Base-by-base conservation (phyloP, 179 eudicot species). In the Spergularia azorica region DNA sequence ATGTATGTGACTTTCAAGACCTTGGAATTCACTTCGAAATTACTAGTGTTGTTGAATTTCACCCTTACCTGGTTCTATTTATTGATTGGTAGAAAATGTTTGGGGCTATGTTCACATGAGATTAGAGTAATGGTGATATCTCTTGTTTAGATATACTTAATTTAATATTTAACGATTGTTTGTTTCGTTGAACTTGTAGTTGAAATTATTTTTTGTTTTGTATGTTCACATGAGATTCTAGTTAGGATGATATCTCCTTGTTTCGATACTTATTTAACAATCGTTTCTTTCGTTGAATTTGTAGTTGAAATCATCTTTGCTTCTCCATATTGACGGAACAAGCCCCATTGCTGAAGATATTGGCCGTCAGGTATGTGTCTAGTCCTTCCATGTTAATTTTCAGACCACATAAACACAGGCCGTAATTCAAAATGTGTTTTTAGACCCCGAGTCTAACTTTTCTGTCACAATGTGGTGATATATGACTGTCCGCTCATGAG, bases 291-390 rank as follows among this genome's bases (percentile, higher is more conserved):
- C 18, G 36, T 69, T 38, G 59, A 9, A 20, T 36, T 61, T 79
- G 77, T 61, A 86, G 89, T 79, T 84, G 82, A 86, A 86, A 74
- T 86, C 89, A 32, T 81, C 85, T 67, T 41, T 86, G 54, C 67
- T 86, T 63, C 82, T 86, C 67, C 89, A 86, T 58, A 72, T 86
- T 59, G 89, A 86, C 71, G 89, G 89, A 71, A 81, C 89, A 62
- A 84, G 85, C 58, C 82, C 87, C 32, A 74, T 84, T 68, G 87
- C 89, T 75, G 89, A 86, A 74, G 87, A 86, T 79, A 86, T 83
- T 73, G 89, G 89, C 14, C 87, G 87, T 67, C 89, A 86, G 89
- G 89, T 86, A 81, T 55, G 17, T 55, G 10, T 57, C 10, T 76
- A n/a, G 18, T 32, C 61, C 8, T 20, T 57, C 14, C 13, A 41